These are phyloP conservation scores for Didymellaceae sp. DNA, from an alignment of 2,329 filamentous ascomycete species.

Conservation along the genomic window DNA sequence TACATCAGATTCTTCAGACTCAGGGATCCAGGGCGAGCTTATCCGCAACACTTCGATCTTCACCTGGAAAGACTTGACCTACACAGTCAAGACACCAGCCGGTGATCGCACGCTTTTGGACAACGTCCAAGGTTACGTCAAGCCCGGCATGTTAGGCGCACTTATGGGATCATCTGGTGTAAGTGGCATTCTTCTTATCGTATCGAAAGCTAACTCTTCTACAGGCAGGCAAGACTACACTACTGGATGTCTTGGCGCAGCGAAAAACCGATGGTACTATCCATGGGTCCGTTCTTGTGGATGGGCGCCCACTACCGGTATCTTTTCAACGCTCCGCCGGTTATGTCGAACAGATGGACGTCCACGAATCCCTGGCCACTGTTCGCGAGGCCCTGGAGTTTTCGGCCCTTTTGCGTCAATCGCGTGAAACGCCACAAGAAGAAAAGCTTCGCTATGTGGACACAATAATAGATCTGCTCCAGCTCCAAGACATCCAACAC, in stretches of 20 bases:
- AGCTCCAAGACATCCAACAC: background rate
- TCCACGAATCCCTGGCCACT: background rate
- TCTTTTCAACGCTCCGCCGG: background rate
- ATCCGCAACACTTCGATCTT: constrained; percentile 63
- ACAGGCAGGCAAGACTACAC: background rate
- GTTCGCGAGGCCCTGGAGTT: background rate
- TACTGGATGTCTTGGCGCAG: background rate
- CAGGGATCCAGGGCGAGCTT: constrained; percentile 46
- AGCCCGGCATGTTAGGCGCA: constrained; percentile 32
- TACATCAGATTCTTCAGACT: background rate
- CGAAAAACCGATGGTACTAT: background rate
- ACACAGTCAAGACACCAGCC: constrained; percentile 60
- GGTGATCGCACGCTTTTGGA: constrained; percentile 55
- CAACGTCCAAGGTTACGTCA: constrained; percentile 55
- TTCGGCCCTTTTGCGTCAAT: background rate
- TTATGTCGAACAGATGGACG: background rate
- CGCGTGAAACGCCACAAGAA: background rate
- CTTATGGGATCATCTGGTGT: background rate
- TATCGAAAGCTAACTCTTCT: background rate
- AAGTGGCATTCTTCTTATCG: background rate
- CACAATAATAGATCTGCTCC: background rate
- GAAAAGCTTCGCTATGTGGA: background rate
- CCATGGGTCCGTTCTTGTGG: background rate
- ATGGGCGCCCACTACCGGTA: background rate
- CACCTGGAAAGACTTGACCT: constrained; percentile 64